phyloP scores from a whole-genome alignment of 2,329 filamentous ascomycete species.

The Incumbomyces lentus region DNA sequence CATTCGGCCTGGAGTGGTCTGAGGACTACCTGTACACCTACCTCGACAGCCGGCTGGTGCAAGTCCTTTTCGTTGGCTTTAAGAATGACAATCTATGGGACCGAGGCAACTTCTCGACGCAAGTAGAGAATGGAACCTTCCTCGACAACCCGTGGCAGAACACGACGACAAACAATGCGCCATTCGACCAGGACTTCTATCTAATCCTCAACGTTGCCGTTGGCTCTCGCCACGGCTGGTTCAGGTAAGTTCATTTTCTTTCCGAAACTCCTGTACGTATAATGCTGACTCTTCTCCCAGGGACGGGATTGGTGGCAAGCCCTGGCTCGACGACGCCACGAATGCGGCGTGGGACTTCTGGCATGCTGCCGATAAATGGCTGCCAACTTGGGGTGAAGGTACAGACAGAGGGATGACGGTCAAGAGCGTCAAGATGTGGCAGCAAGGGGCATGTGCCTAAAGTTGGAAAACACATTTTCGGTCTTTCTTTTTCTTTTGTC shows the following conservation, averaged over 20 bases:
- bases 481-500: no score
- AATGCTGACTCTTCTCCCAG: no score
- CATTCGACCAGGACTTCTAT: conserved; percentile 44
- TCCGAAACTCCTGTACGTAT: no score
- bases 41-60: conserved; percentile 29
- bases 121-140: conserved; percentile 33
- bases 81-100: conserved; percentile 27
- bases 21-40: conserved; percentile 45
- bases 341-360: conserved; percentile 27
- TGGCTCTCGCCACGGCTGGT: conserved; percentile 41
- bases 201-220: conserved; percentile 44
- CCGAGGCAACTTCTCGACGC: conserved; percentile 33
- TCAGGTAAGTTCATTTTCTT: conserved; percentile 19
- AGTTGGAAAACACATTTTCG: no score
- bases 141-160: conserved; percentile 37
- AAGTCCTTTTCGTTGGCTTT: conserved; percentile 21
- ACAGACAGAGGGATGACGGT: conserved; percentile 37
- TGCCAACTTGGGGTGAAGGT: conserved; percentile 38
- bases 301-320: conserved; percentile 30
- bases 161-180: conserved; percentile 34
- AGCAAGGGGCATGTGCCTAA: conserved; percentile 4
- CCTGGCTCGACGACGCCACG: conserved; percentile 19
- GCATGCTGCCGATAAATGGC: conserved; percentile 29
- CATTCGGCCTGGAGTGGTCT: conserved; percentile 45
- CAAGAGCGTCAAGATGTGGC: conserved; percentile 40